A percentile compares a stretch with the other conserved stretches of the same genome.
Evolutionary conservation across 2,329 filamentous ascomycete genomes (phyloP).

Genomic region (Grosmannia clavigera): DNA sequence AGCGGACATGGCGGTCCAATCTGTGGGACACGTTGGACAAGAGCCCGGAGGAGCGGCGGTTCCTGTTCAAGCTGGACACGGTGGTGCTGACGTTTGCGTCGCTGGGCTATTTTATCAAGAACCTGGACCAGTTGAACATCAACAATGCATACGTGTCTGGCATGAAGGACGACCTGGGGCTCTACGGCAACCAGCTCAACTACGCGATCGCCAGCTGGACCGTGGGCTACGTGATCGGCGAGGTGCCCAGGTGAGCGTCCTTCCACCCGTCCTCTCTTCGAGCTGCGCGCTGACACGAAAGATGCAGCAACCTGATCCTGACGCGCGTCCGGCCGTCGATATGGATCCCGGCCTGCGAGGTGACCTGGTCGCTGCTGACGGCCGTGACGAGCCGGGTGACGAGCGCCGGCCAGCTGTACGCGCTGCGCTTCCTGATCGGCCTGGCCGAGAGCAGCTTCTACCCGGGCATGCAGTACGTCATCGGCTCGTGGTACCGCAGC

Average conservation of each 20-base stretch:
- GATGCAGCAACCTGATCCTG: constrained; percentile 20
- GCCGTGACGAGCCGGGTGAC: constrained; percentile 20
- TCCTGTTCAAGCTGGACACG: constrained; percentile 22
- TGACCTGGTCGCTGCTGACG: constrained; percentile 23
- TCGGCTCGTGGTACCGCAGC: constrained; percentile 31
- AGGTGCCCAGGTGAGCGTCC: constrained; percentile 19
- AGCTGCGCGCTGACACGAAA: neutral
- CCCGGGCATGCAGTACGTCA: constrained; percentile 29
- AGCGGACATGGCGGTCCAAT: constrained; percentile 30
- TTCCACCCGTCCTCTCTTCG: too few species aligned
- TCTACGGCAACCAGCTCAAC: constrained; percentile 29
- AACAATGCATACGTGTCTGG: constrained; percentile 33
- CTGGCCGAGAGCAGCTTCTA: constrained; percentile 28
- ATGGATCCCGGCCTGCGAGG: constrained; percentile 29
- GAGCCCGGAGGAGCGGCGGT: constrained; percentile 19
- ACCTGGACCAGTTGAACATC: constrained; percentile 24
- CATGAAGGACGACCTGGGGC: constrained; percentile 28
- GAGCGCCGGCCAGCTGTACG: constrained; percentile 25
- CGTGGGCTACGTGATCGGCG: constrained; percentile 26
- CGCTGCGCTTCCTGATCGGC: constrained; percentile 30
- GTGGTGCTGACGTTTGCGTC: constrained; percentile 25
- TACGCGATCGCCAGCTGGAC: constrained; percentile 22
- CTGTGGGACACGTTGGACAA: constrained; percentile 35
- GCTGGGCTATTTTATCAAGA: constrained; percentile 32
- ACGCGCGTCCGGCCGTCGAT: constrained; percentile 29